A percentile compares a stretch with the other conserved stretches of the same genome.
These are phyloP conservation scores for Penicillium daleae DNA, from an alignment of 495 filamentous ascomycete genomes.

Conservation along the genomic window DNA sequence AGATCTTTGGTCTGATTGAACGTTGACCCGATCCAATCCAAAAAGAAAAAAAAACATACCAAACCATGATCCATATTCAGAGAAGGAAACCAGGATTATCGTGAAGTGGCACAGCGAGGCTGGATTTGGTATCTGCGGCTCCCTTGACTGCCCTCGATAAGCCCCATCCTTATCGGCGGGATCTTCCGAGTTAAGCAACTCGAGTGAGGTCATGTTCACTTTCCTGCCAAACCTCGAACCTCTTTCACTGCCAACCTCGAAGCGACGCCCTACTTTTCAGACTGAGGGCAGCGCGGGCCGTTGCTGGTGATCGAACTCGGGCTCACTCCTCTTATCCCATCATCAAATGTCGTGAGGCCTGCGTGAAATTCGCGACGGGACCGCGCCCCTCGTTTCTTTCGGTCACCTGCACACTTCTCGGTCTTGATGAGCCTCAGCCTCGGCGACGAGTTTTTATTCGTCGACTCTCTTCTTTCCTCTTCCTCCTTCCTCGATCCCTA, in stretches of 20 bases:
- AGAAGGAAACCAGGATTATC: too few relatives aligned
- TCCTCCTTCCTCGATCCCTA: slow-evolving; percentile 10
- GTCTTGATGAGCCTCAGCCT: slow-evolving; percentile 13
- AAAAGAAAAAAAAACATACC: too few relatives aligned
- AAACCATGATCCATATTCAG: too few relatives aligned
- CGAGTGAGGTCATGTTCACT: slow-evolving; percentile 28
- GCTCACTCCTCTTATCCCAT: slow-evolving; percentile 3
- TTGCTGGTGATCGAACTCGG: not conserved
- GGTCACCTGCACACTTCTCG: slow-evolving; percentile 15
- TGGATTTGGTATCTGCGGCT: slow-evolving; percentile 7
- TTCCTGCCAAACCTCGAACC: slow-evolving; percentile 6
- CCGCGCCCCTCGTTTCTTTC: slow-evolving; percentile 18
- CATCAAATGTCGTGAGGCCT: slow-evolving; percentile 24
- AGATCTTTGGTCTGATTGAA: not conserved
- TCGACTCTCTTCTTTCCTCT: not conserved
- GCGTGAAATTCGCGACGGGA: slow-evolving; percentile 18
- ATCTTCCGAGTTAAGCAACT: slow-evolving; percentile 25
- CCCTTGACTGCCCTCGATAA: slow-evolving; percentile 16
- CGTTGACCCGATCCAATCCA: not conserved
- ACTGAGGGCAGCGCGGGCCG: slow-evolving; percentile 3
- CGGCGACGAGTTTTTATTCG: not conserved
- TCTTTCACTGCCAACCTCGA: slow-evolving; percentile 11
- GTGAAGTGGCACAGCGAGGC: not conserved
- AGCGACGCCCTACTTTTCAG: not conserved
- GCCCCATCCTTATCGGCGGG: slow-evolving; percentile 35